Base-by-base conservation (phyloP, 192 early-diverging fungal genomes). In the Dispira parvispora region DNA sequence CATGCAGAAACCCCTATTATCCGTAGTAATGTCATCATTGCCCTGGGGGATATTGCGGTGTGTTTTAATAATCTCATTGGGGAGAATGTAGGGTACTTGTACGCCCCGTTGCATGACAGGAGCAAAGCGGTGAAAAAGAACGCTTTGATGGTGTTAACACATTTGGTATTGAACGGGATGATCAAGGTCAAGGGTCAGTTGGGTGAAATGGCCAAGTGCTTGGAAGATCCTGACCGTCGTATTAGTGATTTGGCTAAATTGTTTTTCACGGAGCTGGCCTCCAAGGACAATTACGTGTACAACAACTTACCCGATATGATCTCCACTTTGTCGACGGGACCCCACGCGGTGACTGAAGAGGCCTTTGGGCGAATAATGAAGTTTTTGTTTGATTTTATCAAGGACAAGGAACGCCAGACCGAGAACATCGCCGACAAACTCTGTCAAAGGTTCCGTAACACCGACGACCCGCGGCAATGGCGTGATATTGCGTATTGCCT, bases 291-390 rank as follows among this genome's bases (percentile, higher is more conserved):
- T 67, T 91, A 94, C 11, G 84, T 99, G 21, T 99, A 99, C 78
- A 99, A 99, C 73, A 99, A 99, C 70, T 75, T 99, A 67, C 91
- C 94, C 0, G 96, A 99, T 73, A 98, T 98, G 45, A 94, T 98
- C 68, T 88, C 85, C 65, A 96, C 91, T 64, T 73, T 99, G 63
- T 89, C 88, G 16, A 73, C 74, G 32, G 80, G 78, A 50, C 66
- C 77, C 8, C 70, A 68, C 62, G 80, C 83, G 8, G 82, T 98
- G 25, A 74, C 82, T 50, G 94, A 99, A 70, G 84, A 85, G 38
- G 75, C 76, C 43, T 98, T 94, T 75, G 78, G 73, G 23, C 83
- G 78, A 50, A 92, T 99, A 53, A 96, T 99, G 89, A 85, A 88
- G 67, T 97, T 92, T 75, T 68, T 99, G 26, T 91, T 99, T 67